These are phyloP conservation scores for Fusarium sp. DNA, from an alignment of 2,329 filamentous ascomycete species.

Conservation along the genomic window DNA sequence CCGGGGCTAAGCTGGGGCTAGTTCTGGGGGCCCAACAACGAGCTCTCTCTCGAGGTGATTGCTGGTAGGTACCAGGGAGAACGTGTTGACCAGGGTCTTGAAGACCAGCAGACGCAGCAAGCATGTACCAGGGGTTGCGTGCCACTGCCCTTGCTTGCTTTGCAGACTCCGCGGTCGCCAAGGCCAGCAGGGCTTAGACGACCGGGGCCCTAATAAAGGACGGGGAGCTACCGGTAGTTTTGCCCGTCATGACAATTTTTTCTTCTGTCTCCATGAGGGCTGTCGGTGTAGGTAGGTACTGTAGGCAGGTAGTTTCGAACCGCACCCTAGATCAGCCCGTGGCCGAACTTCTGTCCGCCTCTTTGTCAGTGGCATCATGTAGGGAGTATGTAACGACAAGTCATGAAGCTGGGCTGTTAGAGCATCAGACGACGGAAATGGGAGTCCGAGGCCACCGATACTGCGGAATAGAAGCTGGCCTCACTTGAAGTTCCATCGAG, in stretches of 20 bases:
- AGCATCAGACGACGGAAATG: conserved; percentile 12
- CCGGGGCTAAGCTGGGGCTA: conserved; percentile 36
- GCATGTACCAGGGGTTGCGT: conserved; percentile 32
- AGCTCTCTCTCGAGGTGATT: conserved; percentile 34
- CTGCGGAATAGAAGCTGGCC: conserved; percentile 32
- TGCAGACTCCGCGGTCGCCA: conserved; percentile 32
- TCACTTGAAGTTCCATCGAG: conserved; percentile 27
- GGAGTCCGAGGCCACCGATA: conserved; percentile 34
- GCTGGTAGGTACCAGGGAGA: conserved; percentile 40
- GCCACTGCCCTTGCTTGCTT: conserved; percentile 36
- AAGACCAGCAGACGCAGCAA: conserved; percentile 36
- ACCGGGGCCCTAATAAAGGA: conserved; percentile 37
- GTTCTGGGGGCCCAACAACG: conserved; percentile 22
- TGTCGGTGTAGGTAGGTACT: conserved; percentile 28
- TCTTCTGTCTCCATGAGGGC: conserved; percentile 6
- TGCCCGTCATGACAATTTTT: conserved; percentile 33
- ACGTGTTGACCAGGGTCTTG: conserved; percentile 37
- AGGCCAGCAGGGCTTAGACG: conserved; percentile 42
- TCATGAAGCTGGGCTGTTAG: conserved; percentile 1
- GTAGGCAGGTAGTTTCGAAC: conserved; percentile 10
- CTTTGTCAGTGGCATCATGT: not conserved
- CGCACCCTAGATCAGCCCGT: not conserved
- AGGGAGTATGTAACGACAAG: not conserved
- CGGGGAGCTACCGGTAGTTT: conserved; percentile 44
- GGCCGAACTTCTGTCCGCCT: not conserved